phyloP scores from a whole-genome alignment of 2,329 filamentous ascomycete species.

The Curvularia eragrostidis region DNA sequence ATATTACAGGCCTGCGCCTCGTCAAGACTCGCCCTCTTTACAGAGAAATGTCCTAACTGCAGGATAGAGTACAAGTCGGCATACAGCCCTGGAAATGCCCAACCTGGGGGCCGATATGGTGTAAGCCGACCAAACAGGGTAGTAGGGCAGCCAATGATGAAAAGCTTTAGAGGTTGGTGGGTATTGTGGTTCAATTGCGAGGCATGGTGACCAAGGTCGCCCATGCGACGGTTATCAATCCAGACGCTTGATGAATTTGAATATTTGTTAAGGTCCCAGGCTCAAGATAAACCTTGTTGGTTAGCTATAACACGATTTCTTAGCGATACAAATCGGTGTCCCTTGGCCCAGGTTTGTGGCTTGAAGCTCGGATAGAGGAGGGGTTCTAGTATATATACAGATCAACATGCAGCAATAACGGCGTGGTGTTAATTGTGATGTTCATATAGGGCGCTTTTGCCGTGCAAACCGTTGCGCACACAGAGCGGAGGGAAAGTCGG shows the following conservation, averaged over 20 bases:
- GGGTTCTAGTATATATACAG: neutral
- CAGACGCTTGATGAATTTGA: neutral
- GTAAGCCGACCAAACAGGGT: no score
- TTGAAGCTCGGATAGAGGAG: neutral
- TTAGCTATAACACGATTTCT: neutral
- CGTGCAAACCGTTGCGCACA: slow-evolving; percentile 13
- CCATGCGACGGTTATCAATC: neutral
- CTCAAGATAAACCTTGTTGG: neutral
- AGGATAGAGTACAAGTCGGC: no score
- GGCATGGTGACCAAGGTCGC: neutral
- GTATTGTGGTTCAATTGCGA: neutral
- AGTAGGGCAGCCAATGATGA: slow-evolving; percentile 1
- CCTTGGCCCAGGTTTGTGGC: neutral
- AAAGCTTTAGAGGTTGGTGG: no score
- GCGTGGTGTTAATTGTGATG: neutral
- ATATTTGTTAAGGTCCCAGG: neutral
- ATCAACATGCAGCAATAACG: neutral
- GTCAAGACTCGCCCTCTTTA: no score
- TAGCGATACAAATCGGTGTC: neutral
- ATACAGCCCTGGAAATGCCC: no score
- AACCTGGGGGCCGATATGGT: no score
- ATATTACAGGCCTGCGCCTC: no score
- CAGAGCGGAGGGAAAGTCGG: slow-evolving; percentile 7
- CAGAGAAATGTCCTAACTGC: no score
- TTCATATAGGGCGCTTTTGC: neutral